Conservation (phyloP, 129 eudicot species). For the Flaveria ramosissima region DNA sequence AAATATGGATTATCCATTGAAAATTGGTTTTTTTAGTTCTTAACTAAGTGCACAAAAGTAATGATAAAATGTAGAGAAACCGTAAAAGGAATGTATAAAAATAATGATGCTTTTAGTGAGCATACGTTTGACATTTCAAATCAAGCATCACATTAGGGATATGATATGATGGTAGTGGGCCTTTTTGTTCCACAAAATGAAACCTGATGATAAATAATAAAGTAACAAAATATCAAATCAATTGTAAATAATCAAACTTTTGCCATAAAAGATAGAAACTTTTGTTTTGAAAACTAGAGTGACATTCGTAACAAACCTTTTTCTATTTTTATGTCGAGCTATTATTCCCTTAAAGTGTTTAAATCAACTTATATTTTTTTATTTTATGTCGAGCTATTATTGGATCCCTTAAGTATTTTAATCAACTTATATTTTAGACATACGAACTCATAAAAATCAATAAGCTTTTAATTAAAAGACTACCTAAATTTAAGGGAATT, state of each 20-base stretch:
- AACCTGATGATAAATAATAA: slow-evolving; percentile 19
- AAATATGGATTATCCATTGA: too few species aligned
- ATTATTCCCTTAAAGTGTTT: not conserved
- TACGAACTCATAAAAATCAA: too few species aligned
- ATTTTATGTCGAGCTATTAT: not conserved
- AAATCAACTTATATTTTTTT: not conserved
- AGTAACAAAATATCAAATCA: slow-evolving; percentile 23
- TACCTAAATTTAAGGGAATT: too few species aligned
- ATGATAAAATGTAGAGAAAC: not conserved
- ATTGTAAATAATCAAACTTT: not conserved
- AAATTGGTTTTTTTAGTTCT: too few species aligned
- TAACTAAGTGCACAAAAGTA: too few species aligned
- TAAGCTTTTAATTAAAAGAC: too few species aligned
- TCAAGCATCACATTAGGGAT: slow-evolving; percentile 15
- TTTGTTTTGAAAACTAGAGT: not conserved
- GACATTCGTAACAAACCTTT: not conserved
- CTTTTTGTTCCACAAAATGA: slow-evolving; percentile 28
- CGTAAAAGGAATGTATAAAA: not conserved
- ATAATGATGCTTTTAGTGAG: not conserved
- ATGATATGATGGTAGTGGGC: slow-evolving; percentile 36
- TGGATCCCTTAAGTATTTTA: not conserved
- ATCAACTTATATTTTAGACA: not conserved
- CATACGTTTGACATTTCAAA: slow-evolving; percentile 13
- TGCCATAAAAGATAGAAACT: not conserved
- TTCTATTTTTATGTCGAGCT: too few species aligned